Percentiles rank a stretch among this genome's conserved stretches.
These are phyloP conservation scores for Vararia minispora DNA, from an alignment of 768 basidiomycete species.

Conservation along the genomic window DNA sequence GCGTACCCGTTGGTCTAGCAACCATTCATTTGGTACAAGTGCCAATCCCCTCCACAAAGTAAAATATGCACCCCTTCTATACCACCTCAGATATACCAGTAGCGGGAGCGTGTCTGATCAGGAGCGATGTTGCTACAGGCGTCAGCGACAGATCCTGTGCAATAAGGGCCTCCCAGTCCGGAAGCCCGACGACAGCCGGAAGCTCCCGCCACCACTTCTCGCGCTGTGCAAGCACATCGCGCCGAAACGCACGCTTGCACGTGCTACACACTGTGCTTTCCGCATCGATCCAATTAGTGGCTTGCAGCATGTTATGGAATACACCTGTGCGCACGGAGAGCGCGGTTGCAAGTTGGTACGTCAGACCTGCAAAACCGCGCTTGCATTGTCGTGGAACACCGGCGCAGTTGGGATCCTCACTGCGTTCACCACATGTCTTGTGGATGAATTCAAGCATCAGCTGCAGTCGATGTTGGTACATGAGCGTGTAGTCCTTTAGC, in stretches of 20 bases:
- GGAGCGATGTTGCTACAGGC: too few relatives aligned
- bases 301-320: conserved; percentile 42
- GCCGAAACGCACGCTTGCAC: conserved; percentile 32
- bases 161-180: conserved; percentile 34
- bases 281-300: conserved; percentile 24
- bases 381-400: conserved; percentile 22
- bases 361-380: conserved; percentile 31
- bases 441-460: conserved; percentile 38
- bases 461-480: conserved; percentile 45
- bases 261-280: conserved; percentile 30
- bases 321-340: conserved; percentile 43
- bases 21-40: too few relatives aligned
- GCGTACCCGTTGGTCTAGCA: too few relatives aligned
- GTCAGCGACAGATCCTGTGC: conserved; percentile 22
- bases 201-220: conserved; percentile 36
- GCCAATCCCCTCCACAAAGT: too few relatives aligned
- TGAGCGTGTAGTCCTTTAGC: conserved; percentile 38
- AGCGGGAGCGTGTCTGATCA: too few relatives aligned
- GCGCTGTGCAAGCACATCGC: conserved; percentile 28
- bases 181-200: conserved; percentile 33
- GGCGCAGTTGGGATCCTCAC: conserved; percentile 21
- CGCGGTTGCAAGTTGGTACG: conserved; percentile 31
- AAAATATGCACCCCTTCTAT: too few relatives aligned
- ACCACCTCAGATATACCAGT: too few relatives aligned
- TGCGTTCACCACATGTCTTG: conserved; percentile 25